These are phyloP conservation scores for Rhizoclosmatium sp. DNA, from an alignment of 192 early-diverging fungal species.

Conservation along the genomic window DNA sequence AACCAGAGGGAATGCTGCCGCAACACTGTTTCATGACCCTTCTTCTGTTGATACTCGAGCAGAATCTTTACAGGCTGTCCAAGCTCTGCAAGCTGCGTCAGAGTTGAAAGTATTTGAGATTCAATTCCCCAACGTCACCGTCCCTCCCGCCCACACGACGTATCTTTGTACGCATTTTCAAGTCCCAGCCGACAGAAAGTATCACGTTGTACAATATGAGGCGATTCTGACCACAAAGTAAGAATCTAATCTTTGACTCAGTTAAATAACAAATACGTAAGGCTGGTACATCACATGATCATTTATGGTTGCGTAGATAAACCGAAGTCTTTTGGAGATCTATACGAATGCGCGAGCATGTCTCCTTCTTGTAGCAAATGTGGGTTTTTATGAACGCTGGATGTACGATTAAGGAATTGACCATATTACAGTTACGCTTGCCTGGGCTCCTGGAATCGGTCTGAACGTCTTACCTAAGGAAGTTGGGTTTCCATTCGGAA, in stretches of 20 bases:
- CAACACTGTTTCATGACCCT: background rate
- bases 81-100: background rate
- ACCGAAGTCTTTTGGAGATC: slow-evolving; percentile 12
- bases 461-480: slow-evolving; percentile 11
- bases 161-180: slow-evolving; percentile 33
- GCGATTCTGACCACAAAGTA: slow-evolving; percentile 21
- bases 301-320: slow-evolving; percentile 6
- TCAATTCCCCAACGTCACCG: slow-evolving; percentile 10
- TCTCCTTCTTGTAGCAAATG: background rate
- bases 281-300: slow-evolving; percentile 14
- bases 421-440: slow-evolving; percentile 1
- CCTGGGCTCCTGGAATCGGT: slow-evolving; percentile 28
- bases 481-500: slow-evolving; percentile 30
- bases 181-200: slow-evolving; percentile 31
- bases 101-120: background rate
- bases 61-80: background rate
- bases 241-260: background rate
- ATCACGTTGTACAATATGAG: slow-evolving; percentile 36
- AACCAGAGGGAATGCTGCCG: background rate
- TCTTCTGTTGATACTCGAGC: background rate
- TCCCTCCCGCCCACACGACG: background rate
- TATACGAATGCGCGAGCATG: slow-evolving; percentile 32
- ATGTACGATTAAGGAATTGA: background rate
- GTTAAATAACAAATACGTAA: background rate
- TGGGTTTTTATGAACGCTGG: background rate